Conservation (phyloP, 768 basidiomycete species). For the Leccinum sublutescens region DNA sequence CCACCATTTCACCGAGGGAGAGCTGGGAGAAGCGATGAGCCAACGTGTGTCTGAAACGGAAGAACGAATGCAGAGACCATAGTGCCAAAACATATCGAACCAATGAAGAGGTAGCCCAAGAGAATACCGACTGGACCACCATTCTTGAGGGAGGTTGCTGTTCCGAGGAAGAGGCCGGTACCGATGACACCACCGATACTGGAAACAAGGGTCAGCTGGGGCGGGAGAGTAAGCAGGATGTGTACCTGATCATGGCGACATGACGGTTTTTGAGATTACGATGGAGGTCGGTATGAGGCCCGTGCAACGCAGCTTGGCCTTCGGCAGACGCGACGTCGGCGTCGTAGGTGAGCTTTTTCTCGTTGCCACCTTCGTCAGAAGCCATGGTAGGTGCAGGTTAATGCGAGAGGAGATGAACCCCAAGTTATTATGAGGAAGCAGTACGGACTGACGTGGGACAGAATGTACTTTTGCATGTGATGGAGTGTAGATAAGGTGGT, state of each 20-base stretch:
- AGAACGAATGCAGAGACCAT: slow-evolving; percentile 29
- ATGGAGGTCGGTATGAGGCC: slow-evolving; percentile 12
- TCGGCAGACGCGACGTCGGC: slow-evolving; percentile 10
- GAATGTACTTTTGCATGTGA: neutral
- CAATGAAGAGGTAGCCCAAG: slow-evolving; percentile 39
- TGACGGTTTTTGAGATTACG: slow-evolving; percentile 36
- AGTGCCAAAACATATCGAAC: slow-evolving; percentile 37
- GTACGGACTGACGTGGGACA: neutral
- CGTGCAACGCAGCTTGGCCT: neutral
- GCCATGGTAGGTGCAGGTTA: slow-evolving; percentile 6
- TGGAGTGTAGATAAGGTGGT: neutral
- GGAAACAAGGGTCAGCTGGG: neutral
- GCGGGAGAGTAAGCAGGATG: no score
- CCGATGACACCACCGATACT: slow-evolving; percentile 42
- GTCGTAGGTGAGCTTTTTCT: slow-evolving; percentile 2
- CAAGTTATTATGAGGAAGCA: neutral
- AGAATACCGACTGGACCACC: slow-evolving; percentile 50
- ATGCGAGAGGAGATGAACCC: neutral
- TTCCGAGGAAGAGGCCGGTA: slow-evolving; percentile 38
- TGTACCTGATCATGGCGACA: slow-evolving; percentile 37
- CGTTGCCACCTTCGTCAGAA: slow-evolving; percentile 1
- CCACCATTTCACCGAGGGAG: slow-evolving; percentile 45
- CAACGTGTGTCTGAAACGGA: neutral
- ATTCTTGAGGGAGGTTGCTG: slow-evolving; percentile 33
- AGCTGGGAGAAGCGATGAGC: slow-evolving; percentile 18